phyloP scores from a whole-genome alignment of 208 protist species.

The Kentomonas sorsogonicus region DNA sequence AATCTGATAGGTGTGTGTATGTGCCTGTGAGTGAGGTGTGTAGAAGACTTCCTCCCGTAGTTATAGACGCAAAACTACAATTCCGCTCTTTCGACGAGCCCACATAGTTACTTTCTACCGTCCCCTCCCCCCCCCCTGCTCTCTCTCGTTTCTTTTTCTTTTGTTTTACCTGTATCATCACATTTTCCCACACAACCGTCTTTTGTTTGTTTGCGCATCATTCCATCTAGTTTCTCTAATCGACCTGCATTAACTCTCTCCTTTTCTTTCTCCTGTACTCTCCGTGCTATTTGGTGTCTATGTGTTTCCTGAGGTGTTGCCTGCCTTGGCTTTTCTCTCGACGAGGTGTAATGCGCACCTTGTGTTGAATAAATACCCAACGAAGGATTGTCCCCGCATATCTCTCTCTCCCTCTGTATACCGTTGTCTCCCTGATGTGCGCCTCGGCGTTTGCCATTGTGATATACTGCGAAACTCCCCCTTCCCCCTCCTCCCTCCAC shows the following conservation, averaged over 20 bases:
- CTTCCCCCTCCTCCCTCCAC: no score
- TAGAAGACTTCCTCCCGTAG: background rate
- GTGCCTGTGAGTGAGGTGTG: background rate
- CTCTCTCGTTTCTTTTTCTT: constrained; percentile 12
- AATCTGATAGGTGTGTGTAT: no score
- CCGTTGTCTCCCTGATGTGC: constrained; percentile 1
- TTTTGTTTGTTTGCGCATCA: background rate
- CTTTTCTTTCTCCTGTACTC: constrained; percentile 11
- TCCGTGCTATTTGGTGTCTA: background rate
- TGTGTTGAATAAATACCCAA: background rate
- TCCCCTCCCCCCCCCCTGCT: constrained; percentile 2
- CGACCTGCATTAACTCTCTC: constrained; percentile 4
- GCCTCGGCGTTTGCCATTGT: constrained; percentile 6
- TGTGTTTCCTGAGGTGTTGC: background rate
- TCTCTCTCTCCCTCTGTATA: background rate
- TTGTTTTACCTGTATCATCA: background rate
- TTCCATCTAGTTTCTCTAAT: background rate
- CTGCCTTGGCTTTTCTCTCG: background rate
- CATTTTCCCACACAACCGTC: background rate
- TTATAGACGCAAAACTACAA: background rate
- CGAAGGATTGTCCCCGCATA: background rate
- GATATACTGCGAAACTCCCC: no score
- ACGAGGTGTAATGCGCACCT: background rate
- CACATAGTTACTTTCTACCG: background rate
- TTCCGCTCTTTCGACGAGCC: background rate